phyloP scores from a whole-genome alignment of 768 basidiomycete genomes.

The Lactarius sp. region DNA sequence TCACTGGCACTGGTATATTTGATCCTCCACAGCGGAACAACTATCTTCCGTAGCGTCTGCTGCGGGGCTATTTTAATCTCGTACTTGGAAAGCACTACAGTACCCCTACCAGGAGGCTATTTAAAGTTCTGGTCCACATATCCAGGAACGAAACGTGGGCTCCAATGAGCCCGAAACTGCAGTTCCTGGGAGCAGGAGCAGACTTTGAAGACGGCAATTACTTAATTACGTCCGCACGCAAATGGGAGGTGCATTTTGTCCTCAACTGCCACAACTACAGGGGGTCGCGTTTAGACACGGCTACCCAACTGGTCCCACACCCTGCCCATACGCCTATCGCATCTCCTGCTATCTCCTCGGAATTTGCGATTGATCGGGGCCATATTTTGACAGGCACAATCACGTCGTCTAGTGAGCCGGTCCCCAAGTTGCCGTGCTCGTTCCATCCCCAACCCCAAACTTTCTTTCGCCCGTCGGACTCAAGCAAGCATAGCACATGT shows the following conservation, averaged over 20 bases:
- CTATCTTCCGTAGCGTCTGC: too few relatives aligned
- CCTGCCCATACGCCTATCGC: constrained; percentile 42
- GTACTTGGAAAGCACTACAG: background rate
- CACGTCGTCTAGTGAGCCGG: constrained; percentile 55
- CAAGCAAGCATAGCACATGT: constrained; percentile 52
- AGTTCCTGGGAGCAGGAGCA: background rate
- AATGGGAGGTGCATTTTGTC: background rate
- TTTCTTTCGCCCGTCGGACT: constrained; percentile 19
- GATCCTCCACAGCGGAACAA: too few relatives aligned
- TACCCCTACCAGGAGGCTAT: background rate
- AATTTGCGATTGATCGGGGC: constrained; percentile 33
- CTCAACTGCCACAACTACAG: background rate
- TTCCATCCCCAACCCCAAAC: constrained; percentile 98
- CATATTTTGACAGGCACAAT: constrained; percentile 49
- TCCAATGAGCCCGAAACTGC: background rate
- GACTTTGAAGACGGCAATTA: background rate
- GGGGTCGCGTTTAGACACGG: background rate
- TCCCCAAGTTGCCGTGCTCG: constrained; percentile 91
- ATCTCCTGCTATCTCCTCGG: background rate
- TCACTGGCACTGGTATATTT: background rate
- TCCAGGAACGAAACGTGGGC: background rate
- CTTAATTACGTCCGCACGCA: background rate
- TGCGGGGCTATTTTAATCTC: too few relatives aligned
- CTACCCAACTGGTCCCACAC: constrained; percentile 49
- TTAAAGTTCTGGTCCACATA: background rate